These are phyloP conservation scores for Fusarium brevicatenulatum DNA, from an alignment of 2,329 filamentous ascomycete species.

Conservation along the genomic window DNA sequence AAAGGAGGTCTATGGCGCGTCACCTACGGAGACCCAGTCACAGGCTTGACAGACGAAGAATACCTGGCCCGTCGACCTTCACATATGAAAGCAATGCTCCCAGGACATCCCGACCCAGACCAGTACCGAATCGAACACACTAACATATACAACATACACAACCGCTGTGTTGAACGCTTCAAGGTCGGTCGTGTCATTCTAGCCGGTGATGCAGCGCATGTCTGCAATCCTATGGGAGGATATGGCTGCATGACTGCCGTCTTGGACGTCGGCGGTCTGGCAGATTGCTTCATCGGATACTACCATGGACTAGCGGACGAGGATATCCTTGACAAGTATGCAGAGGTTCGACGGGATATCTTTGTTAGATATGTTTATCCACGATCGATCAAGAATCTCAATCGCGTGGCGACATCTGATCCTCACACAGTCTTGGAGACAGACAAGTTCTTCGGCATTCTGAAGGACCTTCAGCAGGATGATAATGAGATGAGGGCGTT, in stretches of 20 bases:
- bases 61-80: neutral
- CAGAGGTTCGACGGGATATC: neutral
- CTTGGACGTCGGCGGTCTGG: neutral
- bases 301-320: neutral
- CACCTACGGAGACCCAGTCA: neutral
- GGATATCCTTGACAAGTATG: neutral
- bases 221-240: conserved; percentile 8
- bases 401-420: neutral
- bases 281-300: conserved; percentile 4
- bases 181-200: neutral
- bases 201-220: neutral
- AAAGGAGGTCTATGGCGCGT: conserved; percentile 5
- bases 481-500: neutral
- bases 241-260: conserved; percentile 10
- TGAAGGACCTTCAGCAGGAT: neutral
- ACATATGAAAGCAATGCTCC: conserved; percentile 7
- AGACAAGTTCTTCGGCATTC: neutral
- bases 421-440: neutral
- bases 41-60: neutral
- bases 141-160: conserved; percentile 6
- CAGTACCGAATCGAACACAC: conserved; percentile 1
- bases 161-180: neutral
- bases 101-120: neutral
- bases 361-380: conserved; percentile 7
- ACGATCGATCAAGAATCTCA: conserved; percentile 3